phyloP scores from a whole-genome alignment of 225 moss, liverwort and hornwort genomes.

The Pseudisothecium myosuroides region DNA sequence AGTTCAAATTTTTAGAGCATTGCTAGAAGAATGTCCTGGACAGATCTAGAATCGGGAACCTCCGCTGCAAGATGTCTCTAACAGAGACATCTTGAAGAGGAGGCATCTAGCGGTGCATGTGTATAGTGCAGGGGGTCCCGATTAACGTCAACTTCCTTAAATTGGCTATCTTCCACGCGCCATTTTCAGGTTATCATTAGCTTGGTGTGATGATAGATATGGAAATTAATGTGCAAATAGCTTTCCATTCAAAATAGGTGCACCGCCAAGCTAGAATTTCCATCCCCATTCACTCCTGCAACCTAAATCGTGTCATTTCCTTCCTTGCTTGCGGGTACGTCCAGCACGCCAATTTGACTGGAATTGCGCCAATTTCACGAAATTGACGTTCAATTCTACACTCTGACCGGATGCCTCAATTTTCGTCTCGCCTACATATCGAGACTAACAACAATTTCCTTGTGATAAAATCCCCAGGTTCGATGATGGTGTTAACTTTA shows the following conservation, averaged over 20 bases:
- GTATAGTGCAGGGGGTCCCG: background rate
- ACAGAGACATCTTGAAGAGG: background rate
- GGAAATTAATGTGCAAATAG: background rate
- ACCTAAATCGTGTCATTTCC: background rate
- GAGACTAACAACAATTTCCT: background rate
- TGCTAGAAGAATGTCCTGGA: background rate
- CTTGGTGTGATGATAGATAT: background rate
- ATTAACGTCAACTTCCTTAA: background rate
- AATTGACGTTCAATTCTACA: background rate
- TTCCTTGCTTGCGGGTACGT: background rate
- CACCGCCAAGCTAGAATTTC: background rate
- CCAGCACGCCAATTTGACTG: background rate
- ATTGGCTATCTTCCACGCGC: background rate
- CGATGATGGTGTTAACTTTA: constrained; percentile 62
- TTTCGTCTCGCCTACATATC: background rate
- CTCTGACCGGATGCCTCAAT: no score
- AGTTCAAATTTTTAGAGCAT: no score
- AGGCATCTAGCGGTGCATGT: background rate
- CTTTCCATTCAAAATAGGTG: background rate
- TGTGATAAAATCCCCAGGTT: constrained; percentile 1
- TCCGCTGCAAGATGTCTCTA: background rate
- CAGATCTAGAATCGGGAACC: background rate
- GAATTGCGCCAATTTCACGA: background rate
- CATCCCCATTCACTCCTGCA: background rate
- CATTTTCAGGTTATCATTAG: background rate